These are phyloP conservation scores for Tephrocybe sp. DNA, from an alignment of 768 basidiomycete genomes.

Conservation along the genomic window DNA sequence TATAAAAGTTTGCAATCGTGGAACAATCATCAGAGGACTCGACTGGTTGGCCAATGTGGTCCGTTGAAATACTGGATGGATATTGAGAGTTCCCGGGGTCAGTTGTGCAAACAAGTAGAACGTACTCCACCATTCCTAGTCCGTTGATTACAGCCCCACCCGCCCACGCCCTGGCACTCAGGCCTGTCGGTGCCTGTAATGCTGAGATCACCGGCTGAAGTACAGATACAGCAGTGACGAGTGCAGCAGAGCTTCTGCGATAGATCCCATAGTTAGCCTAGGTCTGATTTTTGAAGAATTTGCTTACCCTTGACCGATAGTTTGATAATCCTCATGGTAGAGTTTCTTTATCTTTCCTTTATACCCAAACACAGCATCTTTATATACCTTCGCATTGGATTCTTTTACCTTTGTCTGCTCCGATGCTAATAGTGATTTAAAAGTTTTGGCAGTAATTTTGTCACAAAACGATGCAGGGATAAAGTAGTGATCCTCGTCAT, in stretches of 20 bases:
- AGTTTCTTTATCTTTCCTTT: not conserved
- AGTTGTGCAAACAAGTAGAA: not conserved
- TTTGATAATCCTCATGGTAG: not conserved
- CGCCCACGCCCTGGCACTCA: not conserved
- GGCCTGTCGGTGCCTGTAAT: conserved; percentile 4
- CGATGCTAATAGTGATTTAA: not conserved
- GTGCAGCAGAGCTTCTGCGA: not conserved
- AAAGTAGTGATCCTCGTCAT: not conserved
- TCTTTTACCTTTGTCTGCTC: not conserved
- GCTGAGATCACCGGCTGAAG: conserved; percentile 7
- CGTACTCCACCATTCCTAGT: conserved; percentile 3
- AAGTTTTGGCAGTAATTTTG: not conserved
- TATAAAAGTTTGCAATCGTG: not conserved
- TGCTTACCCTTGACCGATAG: not conserved
- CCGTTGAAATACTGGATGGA: not conserved
- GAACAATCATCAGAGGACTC: not conserved
- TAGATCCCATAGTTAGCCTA: not conserved
- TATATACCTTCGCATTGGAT: not conserved
- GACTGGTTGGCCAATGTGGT: not conserved
- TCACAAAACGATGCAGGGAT: not conserved
- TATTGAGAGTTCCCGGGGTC: not conserved
- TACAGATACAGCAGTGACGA: not conserved
- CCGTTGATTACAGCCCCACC: not conserved
- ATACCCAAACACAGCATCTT: not conserved
- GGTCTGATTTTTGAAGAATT: not conserved